Percentiles rank a stretch among this genome's conserved stretches.
These are phyloP conservation scores for Leccinum pellstonianum DNA, from an alignment of 768 basidiomycete genomes.

Conservation along the genomic window DNA sequence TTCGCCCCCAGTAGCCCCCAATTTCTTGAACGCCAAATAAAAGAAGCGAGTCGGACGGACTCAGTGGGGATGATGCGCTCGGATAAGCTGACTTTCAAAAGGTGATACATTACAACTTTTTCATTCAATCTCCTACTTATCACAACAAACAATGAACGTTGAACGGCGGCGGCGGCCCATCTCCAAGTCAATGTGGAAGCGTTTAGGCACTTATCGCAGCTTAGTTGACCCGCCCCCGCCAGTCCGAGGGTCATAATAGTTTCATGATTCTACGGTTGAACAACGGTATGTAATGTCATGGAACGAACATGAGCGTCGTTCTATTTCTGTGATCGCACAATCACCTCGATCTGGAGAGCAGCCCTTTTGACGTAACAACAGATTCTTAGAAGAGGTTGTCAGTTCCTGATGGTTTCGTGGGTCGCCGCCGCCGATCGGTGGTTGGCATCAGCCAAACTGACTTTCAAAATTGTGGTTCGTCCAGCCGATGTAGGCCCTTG, in stretches of 20 bases:
- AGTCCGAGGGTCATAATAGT: no score
- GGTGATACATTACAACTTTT: no score
- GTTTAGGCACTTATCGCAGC: background rate
- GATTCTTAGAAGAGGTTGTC: no score
- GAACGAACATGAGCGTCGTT: no score
- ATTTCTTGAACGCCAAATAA: background rate
- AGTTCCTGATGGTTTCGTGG: no score
- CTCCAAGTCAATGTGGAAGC: background rate
- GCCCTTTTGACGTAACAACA: background rate
- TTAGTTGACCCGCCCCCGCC: background rate
- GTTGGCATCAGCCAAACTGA: background rate
- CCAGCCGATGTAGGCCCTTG: no score
- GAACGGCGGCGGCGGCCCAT: no score
- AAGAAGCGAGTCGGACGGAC: background rate
- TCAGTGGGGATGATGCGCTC: background rate
- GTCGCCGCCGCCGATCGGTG: background rate
- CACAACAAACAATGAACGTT: no score
- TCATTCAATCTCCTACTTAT: no score
- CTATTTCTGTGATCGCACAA: background rate
- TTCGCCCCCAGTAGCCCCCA: background rate
- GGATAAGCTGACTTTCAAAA: background rate
- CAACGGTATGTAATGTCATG: background rate
- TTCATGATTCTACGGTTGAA: background rate
- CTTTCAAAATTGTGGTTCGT: background rate
- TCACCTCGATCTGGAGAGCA: background rate